Evolutionary conservation across 1,139 yeast species (phyloP).

Genomic region (Magnusiomyces sp.): DNA sequence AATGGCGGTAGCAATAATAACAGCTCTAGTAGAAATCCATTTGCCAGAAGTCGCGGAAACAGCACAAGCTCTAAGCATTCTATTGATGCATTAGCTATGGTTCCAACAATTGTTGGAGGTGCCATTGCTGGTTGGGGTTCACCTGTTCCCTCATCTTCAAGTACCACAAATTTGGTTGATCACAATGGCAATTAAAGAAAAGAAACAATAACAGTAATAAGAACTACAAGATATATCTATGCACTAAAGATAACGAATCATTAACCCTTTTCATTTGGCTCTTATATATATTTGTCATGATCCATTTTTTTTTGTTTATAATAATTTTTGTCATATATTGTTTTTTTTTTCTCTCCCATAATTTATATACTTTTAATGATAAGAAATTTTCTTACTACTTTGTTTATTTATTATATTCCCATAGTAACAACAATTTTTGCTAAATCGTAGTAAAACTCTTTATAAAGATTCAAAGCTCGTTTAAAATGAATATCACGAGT

Average conservation of each 20-base stretch:
- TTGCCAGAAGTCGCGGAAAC: slow-evolving; percentile 17
- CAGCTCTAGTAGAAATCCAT: slow-evolving; percentile 6
- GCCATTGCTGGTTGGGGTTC: slow-evolving; percentile 43
- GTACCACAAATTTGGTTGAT: not conserved
- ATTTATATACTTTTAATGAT: not conserved
- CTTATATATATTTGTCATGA: too few relatives aligned
- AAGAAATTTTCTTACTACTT: not conserved
- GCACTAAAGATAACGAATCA: not conserved
- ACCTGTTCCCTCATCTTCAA: too few relatives aligned
- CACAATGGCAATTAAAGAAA: not conserved
- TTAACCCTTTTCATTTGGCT: too few relatives aligned
- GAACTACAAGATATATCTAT: not conserved
- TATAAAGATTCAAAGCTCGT: too few relatives aligned
- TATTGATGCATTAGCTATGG: slow-evolving; percentile 43
- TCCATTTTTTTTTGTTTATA: not conserved
- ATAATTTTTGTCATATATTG: not conserved
- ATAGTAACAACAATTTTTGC: too few relatives aligned
- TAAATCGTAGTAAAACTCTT: too few relatives aligned
- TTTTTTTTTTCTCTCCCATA: not conserved
- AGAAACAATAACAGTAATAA: not conserved
- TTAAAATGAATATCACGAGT: too few relatives aligned
- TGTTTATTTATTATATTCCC: too few relatives aligned
- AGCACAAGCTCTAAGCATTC: slow-evolving; percentile 15
- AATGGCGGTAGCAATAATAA: slow-evolving; percentile 10
- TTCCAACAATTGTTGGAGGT: slow-evolving; percentile 46